Evolutionary conservation across 306 rosid genomes (phyloP).

Genomic region (Cucurbita moschata): DNA sequence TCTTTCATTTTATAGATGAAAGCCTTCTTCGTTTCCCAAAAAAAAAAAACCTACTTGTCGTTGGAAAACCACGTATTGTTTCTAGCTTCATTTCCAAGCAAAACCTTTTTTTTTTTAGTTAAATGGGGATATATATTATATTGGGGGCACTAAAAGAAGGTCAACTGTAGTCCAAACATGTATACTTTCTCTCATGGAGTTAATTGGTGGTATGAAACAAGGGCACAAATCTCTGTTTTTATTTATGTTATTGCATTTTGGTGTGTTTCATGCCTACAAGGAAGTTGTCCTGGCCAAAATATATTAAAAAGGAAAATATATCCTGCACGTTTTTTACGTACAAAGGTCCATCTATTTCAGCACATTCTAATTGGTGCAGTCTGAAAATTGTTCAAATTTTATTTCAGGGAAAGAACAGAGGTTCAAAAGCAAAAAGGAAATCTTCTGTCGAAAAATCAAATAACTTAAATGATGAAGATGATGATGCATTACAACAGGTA

Average conservation of each 20-base stretch:
- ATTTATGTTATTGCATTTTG: too few species aligned
- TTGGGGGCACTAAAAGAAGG: too few species aligned
- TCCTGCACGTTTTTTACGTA: too few species aligned
- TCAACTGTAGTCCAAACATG: too few species aligned
- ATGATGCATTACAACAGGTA: slow-evolving; percentile 61
- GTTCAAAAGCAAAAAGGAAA: slow-evolving; percentile 26
- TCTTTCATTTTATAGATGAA: neutral
- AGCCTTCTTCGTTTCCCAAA: too few species aligned
- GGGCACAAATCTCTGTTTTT: too few species aligned
- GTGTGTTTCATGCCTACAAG: too few species aligned
- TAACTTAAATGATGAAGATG: slow-evolving; percentile 23
- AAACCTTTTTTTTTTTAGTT: neutral
- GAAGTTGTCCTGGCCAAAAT: too few species aligned
- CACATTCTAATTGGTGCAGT: neutral
- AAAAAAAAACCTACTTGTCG: too few species aligned
- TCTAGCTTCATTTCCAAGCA: neutral
- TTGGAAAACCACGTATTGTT: neutral
- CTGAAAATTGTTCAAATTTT: neutral
- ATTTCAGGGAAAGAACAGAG: slow-evolving; percentile 35
- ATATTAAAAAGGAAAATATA: too few species aligned
- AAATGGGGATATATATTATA: neutral
- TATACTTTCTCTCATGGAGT: too few species aligned
- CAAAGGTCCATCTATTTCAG: neutral
- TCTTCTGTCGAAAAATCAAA: slow-evolving; percentile 12
- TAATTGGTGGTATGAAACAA: too few species aligned